Percentiles rank a stretch among this genome's conserved stretches.
Conservation (phyloP, 1,284 basidiomycete species). For the Vanrija sp. region DNA sequence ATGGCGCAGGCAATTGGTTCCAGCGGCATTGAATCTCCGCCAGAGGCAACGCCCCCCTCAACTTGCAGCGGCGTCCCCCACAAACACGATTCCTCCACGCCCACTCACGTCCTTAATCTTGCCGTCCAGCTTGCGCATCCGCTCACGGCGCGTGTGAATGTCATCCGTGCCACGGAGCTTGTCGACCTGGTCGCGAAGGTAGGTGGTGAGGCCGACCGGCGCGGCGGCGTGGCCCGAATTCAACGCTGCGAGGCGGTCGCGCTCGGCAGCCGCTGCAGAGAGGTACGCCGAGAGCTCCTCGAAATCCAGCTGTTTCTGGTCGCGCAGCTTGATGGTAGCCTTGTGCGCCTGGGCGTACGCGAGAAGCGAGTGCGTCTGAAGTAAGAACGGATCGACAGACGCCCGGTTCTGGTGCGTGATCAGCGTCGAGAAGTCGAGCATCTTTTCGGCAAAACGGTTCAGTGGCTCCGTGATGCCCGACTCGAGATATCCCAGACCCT, state of each 20-base stretch:
- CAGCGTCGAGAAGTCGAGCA: conserved; percentile 85
- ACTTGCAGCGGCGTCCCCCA: not conserved
- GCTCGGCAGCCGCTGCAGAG: conserved; percentile 81
- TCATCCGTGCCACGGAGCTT: conserved; percentile 87
- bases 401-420: conserved; percentile 83
- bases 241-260: conserved; percentile 82
- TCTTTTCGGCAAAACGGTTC: conserved; percentile 90
- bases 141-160: conserved; percentile 77
- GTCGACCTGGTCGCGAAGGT: conserved; percentile 91
- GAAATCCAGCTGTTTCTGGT: conserved; percentile 98
- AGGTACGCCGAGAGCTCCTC: conserved; percentile 96
- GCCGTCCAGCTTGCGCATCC: conserved; percentile 83
- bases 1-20: too few species aligned
- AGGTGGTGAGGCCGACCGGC: conserved; percentile 72
- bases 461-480: conserved; percentile 95
- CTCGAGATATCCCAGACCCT: conserved; percentile 94
- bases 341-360: conserved; percentile 86
- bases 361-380: conserved; percentile 81
- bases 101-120: conserved; percentile 85
- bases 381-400: conserved; percentile 79
- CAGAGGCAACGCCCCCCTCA: too few species aligned
- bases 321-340: conserved; percentile 85
- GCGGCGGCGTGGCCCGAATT: conserved; percentile 56
- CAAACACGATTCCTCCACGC: not conserved
- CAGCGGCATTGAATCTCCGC: too few species aligned